Evolutionary conservation across 768 basidiomycete genomes (phyloP).

Genomic region (Tubosaeta sp.): DNA sequence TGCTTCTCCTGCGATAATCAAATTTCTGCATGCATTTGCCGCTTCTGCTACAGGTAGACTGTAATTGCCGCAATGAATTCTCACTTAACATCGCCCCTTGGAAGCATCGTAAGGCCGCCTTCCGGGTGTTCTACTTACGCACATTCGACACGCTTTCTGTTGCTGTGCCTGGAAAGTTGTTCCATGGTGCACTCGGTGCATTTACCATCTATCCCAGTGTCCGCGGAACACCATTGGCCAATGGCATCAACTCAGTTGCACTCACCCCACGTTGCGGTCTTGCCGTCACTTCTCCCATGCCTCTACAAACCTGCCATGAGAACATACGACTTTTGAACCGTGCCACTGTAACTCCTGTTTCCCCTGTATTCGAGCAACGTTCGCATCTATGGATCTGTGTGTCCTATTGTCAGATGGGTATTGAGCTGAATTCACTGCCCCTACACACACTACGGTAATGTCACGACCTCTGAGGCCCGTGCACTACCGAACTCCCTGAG

Average conservation of each 20-base stretch:
- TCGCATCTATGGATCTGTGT: background rate
- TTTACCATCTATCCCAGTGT: slow-evolving; percentile 1
- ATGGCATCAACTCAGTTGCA: slow-evolving; percentile 3
- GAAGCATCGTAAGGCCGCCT: slow-evolving; percentile 3
- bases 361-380: slow-evolving; percentile 1
- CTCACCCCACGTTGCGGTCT: background rate
- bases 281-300: background rate
- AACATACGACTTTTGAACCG: slow-evolving; percentile 1
- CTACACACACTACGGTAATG: too few species aligned
- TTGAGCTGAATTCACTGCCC: background rate
- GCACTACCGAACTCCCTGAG: too few species aligned
- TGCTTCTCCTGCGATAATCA: background rate
- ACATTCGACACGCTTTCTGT: slow-evolving; percentile 8
- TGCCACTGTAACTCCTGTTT: slow-evolving; percentile 3
- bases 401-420: background rate
- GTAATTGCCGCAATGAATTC: background rate
- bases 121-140: slow-evolving; percentile 11
- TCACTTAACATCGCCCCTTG: slow-evolving; percentile 10
- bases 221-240: slow-evolving; percentile 13
- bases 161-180: slow-evolving; percentile 7
- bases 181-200: slow-evolving; percentile 1
- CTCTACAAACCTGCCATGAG: background rate
- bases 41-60: background rate
- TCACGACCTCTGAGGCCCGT: too few species aligned
- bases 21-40: background rate